Evolutionary conservation across 257 asterid genomes (phyloP).

Genomic region (Gentiana macrophylla): DNA sequence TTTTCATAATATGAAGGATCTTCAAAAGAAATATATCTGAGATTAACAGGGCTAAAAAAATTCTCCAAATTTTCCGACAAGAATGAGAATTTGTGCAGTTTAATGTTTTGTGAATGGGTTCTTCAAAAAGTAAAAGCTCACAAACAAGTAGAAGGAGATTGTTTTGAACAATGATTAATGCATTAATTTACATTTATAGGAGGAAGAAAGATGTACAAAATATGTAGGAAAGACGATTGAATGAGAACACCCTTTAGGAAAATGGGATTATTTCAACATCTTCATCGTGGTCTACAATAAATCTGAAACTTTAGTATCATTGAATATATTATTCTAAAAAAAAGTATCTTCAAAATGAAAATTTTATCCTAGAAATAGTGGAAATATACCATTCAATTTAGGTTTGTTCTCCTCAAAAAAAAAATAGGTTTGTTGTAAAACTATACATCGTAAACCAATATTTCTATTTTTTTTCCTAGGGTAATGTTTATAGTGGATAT

Average conservation of each 20-base stretch:
- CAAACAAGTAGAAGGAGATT: neutral
- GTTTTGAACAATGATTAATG: too few species aligned
- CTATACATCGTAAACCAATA: too few species aligned
- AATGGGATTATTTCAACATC: neutral
- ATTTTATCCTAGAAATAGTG: too few species aligned
- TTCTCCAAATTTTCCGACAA: slow-evolving; percentile 2
- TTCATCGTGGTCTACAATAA: neutral
- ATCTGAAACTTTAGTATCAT: neutral
- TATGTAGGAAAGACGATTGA: neutral
- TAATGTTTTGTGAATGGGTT: slow-evolving; percentile 3
- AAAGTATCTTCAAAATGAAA: too few species aligned
- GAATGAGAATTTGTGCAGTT: neutral
- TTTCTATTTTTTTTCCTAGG: too few species aligned
- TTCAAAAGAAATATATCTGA: neutral
- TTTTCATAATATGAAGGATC: slow-evolving; percentile 2
- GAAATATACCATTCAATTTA: too few species aligned
- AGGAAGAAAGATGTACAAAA: neutral
- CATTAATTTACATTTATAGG: neutral
- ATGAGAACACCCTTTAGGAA: neutral
- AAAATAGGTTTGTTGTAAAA: too few species aligned
- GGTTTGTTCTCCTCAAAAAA: too few species aligned
- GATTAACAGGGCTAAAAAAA: neutral
- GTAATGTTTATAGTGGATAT: too few species aligned
- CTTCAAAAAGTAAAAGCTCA: neutral
- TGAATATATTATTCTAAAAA: too few species aligned